Evolutionary conservation across 2,329 filamentous ascomycete species (phyloP), one percentile per base, ranked within the genome.

Genomic region (Paramyrothecium roridum): DNA sequence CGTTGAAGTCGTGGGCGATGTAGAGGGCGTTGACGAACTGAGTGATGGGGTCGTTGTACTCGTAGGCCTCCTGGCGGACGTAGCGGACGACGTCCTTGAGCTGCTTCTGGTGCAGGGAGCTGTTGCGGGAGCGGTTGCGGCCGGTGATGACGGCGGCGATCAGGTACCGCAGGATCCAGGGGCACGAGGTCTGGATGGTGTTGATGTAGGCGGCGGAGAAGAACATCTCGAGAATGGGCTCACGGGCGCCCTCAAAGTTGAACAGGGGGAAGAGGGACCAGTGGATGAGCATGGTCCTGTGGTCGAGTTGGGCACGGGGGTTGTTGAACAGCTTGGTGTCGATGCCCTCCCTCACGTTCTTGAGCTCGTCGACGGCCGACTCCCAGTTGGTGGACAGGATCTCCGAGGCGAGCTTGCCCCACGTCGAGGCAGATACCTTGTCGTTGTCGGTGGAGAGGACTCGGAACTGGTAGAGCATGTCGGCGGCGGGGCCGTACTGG

Each of bases 261-360:
- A 98, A 99, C 79, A 97, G 93, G 59, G 95, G 93, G 85, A 98
- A 99, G 59, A 99, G 87, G 48, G 91, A 88, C 93, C 95, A 99
- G 89, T 99, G 95, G 67, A 96, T 89, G 68, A 99, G 82, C 91
- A 93, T 96, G 56, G 93, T 96, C 71, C 95, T 91, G 82, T 97
- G 93, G 73, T 93, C 89, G 59, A 99, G 88, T 80, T 99, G 95
- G 57, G 90, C 93, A 61, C 97, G 85, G 26, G 93, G 90, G 82
- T 96, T 97, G 83, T 88, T 95, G 84, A 96, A 97, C 59, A 98
- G 87, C 73, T 92, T 91, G 56, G 89, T 91, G 74, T 99, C 95
- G 74, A 99, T 98, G 67, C 81, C 83, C 76, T 96, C 92, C 76
- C 91, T 90, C 60, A 96, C 89, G 76, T 95, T 96, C 69, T 89